phyloP scores from a whole-genome alignment of 805 yeast species.

The Yamadazyma phyllophila region DNA sequence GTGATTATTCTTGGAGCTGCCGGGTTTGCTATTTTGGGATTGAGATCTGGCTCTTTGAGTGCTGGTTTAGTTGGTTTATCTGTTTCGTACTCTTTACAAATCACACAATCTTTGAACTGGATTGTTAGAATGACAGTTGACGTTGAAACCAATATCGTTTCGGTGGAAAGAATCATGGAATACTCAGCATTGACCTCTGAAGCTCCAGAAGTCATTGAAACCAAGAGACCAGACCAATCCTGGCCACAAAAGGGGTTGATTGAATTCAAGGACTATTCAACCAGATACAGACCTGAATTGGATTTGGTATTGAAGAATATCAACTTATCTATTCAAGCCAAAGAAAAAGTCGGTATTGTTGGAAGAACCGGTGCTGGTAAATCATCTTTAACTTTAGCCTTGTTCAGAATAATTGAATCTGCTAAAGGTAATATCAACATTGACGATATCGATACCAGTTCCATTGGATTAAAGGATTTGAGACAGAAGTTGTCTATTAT shows the following conservation, averaged over 20 bases:
- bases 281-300: constrained; percentile 44
- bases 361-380: constrained; percentile 49
- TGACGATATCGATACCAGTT: constrained; percentile 32
- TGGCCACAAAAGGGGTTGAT: constrained; percentile 43
- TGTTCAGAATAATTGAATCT: constrained; percentile 44
- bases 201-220: constrained; percentile 70
- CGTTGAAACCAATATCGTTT: constrained; percentile 94
- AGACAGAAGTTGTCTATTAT: constrained; percentile 42
- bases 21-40: constrained; percentile 69
- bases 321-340: constrained; percentile 33
- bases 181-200: constrained; percentile 79
- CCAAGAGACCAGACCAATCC: constrained; percentile 52
- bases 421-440: constrained; percentile 35
- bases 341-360: constrained; percentile 44
- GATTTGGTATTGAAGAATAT: constrained; percentile 42
- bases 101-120: constrained; percentile 94
- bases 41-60: constrained; percentile 65
- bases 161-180: constrained; percentile 92
- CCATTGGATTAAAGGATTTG: constrained; percentile 42
- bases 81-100: constrained; percentile 87
- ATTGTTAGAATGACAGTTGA: constrained; percentile 98
- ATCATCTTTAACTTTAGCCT: constrained; percentile 43
- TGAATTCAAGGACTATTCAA: constrained; percentile 36
- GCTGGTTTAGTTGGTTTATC: constrained; percentile 95
- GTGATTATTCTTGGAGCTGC: constrained; percentile 85